phyloP scores from a whole-genome alignment of 306 rosid genomes.

The Sphenostylis stenocarpa region DNA sequence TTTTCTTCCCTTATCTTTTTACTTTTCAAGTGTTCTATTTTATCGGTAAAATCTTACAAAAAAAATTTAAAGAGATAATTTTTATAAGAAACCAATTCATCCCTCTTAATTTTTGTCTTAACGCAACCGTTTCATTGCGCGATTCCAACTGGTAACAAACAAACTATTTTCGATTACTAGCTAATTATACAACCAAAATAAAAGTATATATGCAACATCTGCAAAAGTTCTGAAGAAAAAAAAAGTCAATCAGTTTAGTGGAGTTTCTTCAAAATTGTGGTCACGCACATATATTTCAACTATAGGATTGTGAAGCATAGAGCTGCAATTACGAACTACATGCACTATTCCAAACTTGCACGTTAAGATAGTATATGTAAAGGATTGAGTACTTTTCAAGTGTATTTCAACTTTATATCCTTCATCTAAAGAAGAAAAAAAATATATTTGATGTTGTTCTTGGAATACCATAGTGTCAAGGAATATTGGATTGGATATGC shows the following conservation, averaged over 20 bases:
- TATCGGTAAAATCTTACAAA: too few relatives aligned
- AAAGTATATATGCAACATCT: neutral
- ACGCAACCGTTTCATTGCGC: too few relatives aligned
- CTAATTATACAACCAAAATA: neutral
- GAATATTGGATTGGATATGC: slow-evolving; percentile 21
- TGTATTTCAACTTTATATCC: slow-evolving; percentile 41
- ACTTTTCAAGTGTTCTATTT: too few relatives aligned
- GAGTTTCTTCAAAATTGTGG: slow-evolving; percentile 36
- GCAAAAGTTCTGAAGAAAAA: neutral
- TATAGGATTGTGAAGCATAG: slow-evolving; percentile 16
- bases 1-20: too few relatives aligned
- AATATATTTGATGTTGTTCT: slow-evolving; percentile 5
- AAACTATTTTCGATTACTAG: neutral
- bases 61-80: too few relatives aligned
- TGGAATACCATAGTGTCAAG: slow-evolving; percentile 4
- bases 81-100: too few relatives aligned
- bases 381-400: slow-evolving; percentile 15
- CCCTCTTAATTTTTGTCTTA: too few relatives aligned
- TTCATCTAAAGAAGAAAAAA: neutral
- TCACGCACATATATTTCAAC: slow-evolving; percentile 29
- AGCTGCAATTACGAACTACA: slow-evolving; percentile 13
- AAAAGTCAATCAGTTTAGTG: slow-evolving; percentile 16
- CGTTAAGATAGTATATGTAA: slow-evolving; percentile 34
- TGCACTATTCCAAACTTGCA: slow-evolving; percentile 47
- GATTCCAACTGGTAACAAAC: too few relatives aligned